These are phyloP conservation scores for Phtheirospermum japonicum DNA, from an alignment of 257 asterid species.

Conservation along the genomic window DNA sequence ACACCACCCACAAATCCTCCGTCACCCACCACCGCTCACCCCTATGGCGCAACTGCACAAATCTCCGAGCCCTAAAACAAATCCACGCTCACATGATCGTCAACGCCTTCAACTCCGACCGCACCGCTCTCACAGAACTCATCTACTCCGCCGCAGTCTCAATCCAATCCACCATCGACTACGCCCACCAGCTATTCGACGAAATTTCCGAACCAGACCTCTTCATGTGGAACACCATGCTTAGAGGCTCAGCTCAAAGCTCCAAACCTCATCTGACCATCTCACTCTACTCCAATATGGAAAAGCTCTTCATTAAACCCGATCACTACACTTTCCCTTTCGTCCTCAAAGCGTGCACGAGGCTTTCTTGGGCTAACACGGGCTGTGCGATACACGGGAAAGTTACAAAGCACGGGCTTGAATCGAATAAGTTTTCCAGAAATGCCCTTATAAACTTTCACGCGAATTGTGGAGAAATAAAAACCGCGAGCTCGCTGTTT, in stretches of 20 bases:
- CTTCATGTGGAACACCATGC: slow-evolving; percentile 71
- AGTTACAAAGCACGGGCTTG: slow-evolving; percentile 58
- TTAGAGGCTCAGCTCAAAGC: slow-evolving; percentile 80
- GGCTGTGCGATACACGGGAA: slow-evolving; percentile 57
- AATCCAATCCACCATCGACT: slow-evolving; percentile 33
- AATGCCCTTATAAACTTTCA: slow-evolving; percentile 64
- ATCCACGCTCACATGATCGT: slow-evolving; percentile 47
- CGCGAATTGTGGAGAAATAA: slow-evolving; percentile 59
- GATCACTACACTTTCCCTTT: slow-evolving; percentile 62
- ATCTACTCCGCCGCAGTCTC: slow-evolving; percentile 41
- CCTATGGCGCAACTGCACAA: slow-evolving; percentile 50
- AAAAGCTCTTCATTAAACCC: slow-evolving; percentile 31
- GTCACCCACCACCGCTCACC: slow-evolving; percentile 34
- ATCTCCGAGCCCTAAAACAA: slow-evolving; percentile 42
- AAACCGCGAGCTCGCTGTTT: slow-evolving; percentile 45
- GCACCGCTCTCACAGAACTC: slow-evolving; percentile 42
- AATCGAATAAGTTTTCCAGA: slow-evolving; percentile 53
- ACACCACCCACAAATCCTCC: slow-evolving; percentile 34
- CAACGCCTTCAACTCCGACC: slow-evolving; percentile 41
- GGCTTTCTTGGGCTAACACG: slow-evolving; percentile 51
- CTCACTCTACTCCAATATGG: slow-evolving; percentile 46
- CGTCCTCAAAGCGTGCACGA: slow-evolving; percentile 58
- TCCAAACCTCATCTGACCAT: slow-evolving; percentile 44
- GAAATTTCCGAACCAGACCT: slow-evolving; percentile 55
- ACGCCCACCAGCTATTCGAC: slow-evolving; percentile 62